Evolutionary conservation across 2,329 filamentous ascomycete species (phyloP).

Genomic region (Penicillium occitanis): DNA sequence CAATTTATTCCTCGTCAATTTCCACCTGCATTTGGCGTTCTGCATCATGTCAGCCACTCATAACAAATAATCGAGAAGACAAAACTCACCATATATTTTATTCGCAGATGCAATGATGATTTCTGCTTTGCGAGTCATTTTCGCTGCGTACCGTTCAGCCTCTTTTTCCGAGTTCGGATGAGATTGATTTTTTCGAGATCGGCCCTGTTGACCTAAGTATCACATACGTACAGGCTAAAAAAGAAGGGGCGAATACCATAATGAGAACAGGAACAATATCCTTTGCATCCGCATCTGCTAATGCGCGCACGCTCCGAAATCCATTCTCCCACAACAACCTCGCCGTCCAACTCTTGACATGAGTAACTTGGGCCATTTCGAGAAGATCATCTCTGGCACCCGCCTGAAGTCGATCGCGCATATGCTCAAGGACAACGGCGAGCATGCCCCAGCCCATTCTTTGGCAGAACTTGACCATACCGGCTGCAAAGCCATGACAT

Average conservation of each 20-base stretch:
- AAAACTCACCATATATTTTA: slow-evolving; percentile 58
- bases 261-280: slow-evolving; percentile 71
- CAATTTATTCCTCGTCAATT: slow-evolving; percentile 32
- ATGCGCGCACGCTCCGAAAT: slow-evolving; percentile 64
- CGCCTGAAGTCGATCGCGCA: slow-evolving; percentile 69
- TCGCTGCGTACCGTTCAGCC: slow-evolving; percentile 61
- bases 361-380: slow-evolving; percentile 69
- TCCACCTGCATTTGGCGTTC: slow-evolving; percentile 40
- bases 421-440: slow-evolving; percentile 71
- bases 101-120: slow-evolving; percentile 69
- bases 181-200: slow-evolving; percentile 59
- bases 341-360: slow-evolving; percentile 75
- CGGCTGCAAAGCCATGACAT: slow-evolving; percentile 74
- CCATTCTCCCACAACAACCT: slow-evolving; percentile 74
- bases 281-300: slow-evolving; percentile 67
- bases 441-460: slow-evolving; percentile 75
- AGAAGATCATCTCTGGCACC: slow-evolving; percentile 70
- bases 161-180: slow-evolving; percentile 57
- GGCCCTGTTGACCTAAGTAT: slow-evolving; percentile 50
- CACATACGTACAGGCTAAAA: neutral
- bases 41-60: slow-evolving; percentile 24
- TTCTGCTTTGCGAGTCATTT: slow-evolving; percentile 65
- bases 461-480: slow-evolving; percentile 77
- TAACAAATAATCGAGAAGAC: neutral
- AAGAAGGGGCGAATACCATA: slow-evolving; percentile 52